phyloP scores from a whole-genome alignment of 148 eudicot genomes.

The Rhododendron kiyosumense region DNA sequence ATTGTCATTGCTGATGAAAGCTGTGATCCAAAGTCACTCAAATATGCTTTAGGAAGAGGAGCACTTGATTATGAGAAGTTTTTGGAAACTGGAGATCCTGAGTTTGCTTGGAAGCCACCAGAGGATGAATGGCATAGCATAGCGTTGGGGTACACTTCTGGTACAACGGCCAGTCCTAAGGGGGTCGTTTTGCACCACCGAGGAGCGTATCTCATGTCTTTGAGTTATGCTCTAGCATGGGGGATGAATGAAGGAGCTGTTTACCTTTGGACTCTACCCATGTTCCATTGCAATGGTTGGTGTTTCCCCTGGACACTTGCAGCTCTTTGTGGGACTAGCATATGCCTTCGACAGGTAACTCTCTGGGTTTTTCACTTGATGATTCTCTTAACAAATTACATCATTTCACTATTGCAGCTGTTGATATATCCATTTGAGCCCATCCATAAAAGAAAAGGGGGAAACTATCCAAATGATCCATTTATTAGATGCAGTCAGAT shows the following conservation, averaged over 20 bases:
- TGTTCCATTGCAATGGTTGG: conserved; percentile 99
- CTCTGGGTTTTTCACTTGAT: not conserved
- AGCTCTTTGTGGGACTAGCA: conserved; percentile 83
- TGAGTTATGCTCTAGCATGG: conserved; percentile 69
- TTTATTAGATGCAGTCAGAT: not conserved
- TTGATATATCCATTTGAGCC: not conserved
- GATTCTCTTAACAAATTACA: not conserved
- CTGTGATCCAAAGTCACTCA: conserved; percentile 66
- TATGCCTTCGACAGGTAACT: conserved; percentile 92
- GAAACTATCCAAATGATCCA: not conserved
- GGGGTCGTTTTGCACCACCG: conserved; percentile 94
- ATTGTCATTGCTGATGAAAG: conserved; percentile 73
- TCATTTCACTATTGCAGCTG: not conserved
- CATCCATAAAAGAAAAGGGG: not conserved
- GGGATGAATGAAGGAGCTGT: conserved; percentile 77
- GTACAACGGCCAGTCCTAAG: conserved; percentile 96
- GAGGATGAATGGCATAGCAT: conserved; percentile 97
- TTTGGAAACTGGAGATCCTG: conserved; percentile 72
- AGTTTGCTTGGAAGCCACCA: conserved; percentile 81
- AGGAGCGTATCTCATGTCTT: conserved; percentile 82
- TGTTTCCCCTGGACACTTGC: conserved; percentile 93
- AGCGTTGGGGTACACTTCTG: conserved; percentile 87
- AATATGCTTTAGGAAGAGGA: conserved; percentile 63
- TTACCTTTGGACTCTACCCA: conserved; percentile 91
- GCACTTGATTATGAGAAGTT: conserved; percentile 81